Evolutionary conservation across 2,329 filamentous ascomycete genomes (phyloP).

Genomic region (Chrysosporium queenslandicum): DNA sequence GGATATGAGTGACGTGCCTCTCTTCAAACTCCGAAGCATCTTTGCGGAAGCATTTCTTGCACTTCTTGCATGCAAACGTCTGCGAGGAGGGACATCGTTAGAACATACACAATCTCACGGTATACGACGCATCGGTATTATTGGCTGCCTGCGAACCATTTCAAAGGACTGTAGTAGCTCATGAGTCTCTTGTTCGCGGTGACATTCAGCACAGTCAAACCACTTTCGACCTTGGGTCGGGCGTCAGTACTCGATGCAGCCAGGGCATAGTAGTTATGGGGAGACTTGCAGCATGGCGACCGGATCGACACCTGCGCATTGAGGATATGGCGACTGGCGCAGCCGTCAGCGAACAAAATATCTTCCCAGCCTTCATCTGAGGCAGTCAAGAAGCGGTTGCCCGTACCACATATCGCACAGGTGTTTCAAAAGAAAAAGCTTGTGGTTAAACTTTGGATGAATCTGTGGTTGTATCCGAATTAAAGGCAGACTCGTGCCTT

Average conservation of each 20-base stretch:
- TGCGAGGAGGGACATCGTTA: constrained; percentile 14
- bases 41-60: constrained; percentile 95
- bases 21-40: constrained; percentile 88
- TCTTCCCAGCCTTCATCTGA: neutral
- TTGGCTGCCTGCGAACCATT: constrained; percentile 48
- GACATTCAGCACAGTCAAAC: constrained; percentile 98
- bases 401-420: constrained; percentile 7
- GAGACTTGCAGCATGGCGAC: constrained; percentile 75
- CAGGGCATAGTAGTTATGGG: neutral
- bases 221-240: constrained; percentile 90
- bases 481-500: neutral
- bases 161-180: constrained; percentile 66
- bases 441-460: neutral
- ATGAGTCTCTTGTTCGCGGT: constrained; percentile 70
- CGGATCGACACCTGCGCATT: constrained; percentile 97
- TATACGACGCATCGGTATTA: neutral
- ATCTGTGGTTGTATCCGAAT: neutral
- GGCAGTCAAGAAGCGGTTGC: neutral
- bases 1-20: constrained; percentile 35
- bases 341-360: neutral
- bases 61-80: constrained; percentile 94
- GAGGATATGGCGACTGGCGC: constrained; percentile 80
- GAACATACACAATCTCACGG: neutral
- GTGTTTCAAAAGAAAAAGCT: neutral
- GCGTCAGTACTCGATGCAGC: neutral